These are phyloP conservation scores for Naematelia aurantialba DNA, from an alignment of 768 basidiomycete genomes.

Conservation along the genomic window DNA sequence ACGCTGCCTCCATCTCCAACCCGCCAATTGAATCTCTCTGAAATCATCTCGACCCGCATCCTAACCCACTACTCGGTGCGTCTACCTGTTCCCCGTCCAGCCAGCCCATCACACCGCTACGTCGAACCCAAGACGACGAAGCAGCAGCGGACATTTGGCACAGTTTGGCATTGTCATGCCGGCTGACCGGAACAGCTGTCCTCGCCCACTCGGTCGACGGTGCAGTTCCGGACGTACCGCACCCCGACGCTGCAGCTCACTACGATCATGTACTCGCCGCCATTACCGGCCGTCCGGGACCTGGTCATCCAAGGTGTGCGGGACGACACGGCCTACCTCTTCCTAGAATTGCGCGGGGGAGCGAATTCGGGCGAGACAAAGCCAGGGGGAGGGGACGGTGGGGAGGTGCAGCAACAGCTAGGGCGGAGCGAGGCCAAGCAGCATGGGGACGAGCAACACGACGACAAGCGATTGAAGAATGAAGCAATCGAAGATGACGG, in stretches of 20 bases:
- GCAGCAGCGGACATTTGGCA: too few species aligned
- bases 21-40: constrained; percentile 19
- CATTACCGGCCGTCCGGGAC: constrained; percentile 1
- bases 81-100: background rate
- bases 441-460: background rate
- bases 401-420: background rate
- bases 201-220: constrained; percentile 22
- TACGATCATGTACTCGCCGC: constrained; percentile 22
- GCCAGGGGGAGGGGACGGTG: background rate
- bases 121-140: background rate
- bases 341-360: constrained; percentile 23
- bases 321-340: constrained; percentile 37
- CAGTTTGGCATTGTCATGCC: background rate
- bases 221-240: constrained; percentile 38
- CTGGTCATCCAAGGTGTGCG: background rate
- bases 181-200: constrained; percentile 18
- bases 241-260: constrained; percentile 20
- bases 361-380: background rate
- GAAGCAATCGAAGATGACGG: constrained; percentile 22
- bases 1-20: constrained; percentile 18
- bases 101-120: background rate
- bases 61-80: constrained; percentile 38
- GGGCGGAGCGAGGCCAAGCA: too few species aligned
- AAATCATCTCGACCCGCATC: constrained; percentile 31
- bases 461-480: background rate